phyloP scores from a whole-genome alignment of 805 yeast species.

The Allodekkera sacchari region DNA sequence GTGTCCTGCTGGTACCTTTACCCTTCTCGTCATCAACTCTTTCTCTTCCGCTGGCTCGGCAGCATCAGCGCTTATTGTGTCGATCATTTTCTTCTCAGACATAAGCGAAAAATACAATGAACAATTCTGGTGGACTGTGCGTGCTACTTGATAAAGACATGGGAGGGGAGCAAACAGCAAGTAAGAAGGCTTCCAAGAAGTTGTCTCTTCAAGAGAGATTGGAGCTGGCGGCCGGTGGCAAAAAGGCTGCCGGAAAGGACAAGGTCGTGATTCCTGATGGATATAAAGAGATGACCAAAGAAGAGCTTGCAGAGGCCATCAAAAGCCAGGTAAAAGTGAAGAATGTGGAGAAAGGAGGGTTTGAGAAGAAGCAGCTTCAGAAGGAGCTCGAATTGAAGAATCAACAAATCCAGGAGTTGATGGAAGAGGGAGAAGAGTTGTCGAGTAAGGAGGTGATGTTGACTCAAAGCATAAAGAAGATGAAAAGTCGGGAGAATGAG shows the following conservation, averaged over 20 bases:
- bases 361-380: constrained; percentile 18
- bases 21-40: no score
- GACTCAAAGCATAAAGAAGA: constrained; percentile 55
- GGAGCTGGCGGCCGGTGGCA: constrained; percentile 63
- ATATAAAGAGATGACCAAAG: constrained; percentile 4
- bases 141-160: no score
- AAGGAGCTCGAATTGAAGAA: constrained; percentile 41
- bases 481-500: constrained; percentile 39
- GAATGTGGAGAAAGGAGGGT: constrained; percentile 4
- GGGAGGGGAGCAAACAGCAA: no score
- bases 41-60: no score
- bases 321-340: constrained; percentile 5
- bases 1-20: no score
- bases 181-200: no score
- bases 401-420: constrained; percentile 50
- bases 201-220: constrained; percentile 78
- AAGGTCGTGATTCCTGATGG: constrained; percentile 8
- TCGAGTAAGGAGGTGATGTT: constrained; percentile 64
- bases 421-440: constrained; percentile 69
- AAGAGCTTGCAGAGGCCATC: not conserved
- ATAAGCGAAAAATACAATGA: no score
- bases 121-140: no score
- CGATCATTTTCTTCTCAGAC: no score
- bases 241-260: constrained; percentile 9
- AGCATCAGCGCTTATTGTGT: no score